These are phyloP conservation scores for Cytospora leucostoma DNA, from an alignment of 2,329 filamentous ascomycete genomes.

Conservation along the genomic window DNA sequence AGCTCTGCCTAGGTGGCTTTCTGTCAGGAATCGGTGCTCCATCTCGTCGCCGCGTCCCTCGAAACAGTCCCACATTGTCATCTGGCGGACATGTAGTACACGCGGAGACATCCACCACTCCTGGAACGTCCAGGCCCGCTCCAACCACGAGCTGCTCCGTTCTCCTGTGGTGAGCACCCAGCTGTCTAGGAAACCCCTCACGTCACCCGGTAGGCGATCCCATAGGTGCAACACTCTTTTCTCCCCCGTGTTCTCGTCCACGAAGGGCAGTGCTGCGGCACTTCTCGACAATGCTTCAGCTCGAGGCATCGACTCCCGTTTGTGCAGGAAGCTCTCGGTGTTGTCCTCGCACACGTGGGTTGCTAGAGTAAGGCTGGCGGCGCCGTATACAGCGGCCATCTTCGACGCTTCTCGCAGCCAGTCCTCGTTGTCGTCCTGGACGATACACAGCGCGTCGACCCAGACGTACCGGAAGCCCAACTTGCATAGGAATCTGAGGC, in stretches of 20 bases:
- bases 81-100: not conserved
- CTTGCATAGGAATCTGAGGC: not conserved
- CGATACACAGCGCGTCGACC: conserved; percentile 13
- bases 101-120: conserved; percentile 3
- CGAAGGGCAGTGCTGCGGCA: not conserved
- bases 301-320: not conserved
- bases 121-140: not conserved
- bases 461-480: conserved; percentile 14
- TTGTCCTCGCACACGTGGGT: not conserved
- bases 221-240: not conserved
- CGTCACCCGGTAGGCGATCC: not conserved
- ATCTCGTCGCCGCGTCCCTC: not conserved
- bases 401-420: conserved; percentile 10
- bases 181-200: too few species aligned
- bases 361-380: conserved; percentile 7
- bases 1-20: not conserved
- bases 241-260: not conserved
- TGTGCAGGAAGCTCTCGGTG: not conserved
- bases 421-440: conserved; percentile 12
- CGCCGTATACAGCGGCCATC: conserved; percentile 12
- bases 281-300: not conserved
- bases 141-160: not conserved
- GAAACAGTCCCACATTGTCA: conserved; percentile 4
- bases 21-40: not conserved
- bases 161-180: not conserved